Evolutionary conservation across 2,329 filamentous ascomycete genomes (phyloP).

Genomic region (Talaromyces sp.): DNA sequence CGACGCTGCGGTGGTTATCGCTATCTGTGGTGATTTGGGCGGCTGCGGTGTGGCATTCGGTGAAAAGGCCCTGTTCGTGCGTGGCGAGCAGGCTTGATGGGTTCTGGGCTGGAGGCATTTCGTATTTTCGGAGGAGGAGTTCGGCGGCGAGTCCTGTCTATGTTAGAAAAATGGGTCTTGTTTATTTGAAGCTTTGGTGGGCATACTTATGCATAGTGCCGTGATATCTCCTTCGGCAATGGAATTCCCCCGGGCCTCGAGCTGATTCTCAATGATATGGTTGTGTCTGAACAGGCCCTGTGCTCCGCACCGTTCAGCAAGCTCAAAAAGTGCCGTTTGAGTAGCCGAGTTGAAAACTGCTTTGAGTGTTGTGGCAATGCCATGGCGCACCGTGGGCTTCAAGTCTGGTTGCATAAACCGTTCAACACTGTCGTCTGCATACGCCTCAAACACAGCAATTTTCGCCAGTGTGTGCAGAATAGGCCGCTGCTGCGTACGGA

Average conservation of each 20-base stretch:
- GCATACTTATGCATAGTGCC: slow-evolving; percentile 6
- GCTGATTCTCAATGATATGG: slow-evolving; percentile 11
- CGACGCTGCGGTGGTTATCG: slow-evolving; percentile 14
- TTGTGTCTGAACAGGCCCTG: slow-evolving; percentile 14
- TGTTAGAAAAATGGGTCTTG: not conserved
- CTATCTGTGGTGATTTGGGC: slow-evolving; percentile 1
- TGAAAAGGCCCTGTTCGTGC: slow-evolving; percentile 18
- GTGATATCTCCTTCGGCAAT: slow-evolving; percentile 12
- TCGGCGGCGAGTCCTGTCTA: slow-evolving; percentile 22
- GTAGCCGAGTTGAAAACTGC: slow-evolving; percentile 9
- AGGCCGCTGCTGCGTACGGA: slow-evolving; percentile 23
- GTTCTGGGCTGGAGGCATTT: slow-evolving; percentile 14
- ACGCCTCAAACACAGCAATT: slow-evolving; percentile 17
- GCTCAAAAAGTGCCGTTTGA: slow-evolving; percentile 8
- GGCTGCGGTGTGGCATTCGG: slow-evolving; percentile 11
- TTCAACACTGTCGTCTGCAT: slow-evolving; percentile 5
- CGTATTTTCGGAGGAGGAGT: slow-evolving; percentile 21
- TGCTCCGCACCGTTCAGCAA: slow-evolving; percentile 13
- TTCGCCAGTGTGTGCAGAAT: slow-evolving; percentile 21
- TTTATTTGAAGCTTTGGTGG: not conserved
- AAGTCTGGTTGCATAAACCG: not conserved
- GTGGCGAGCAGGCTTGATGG: slow-evolving; percentile 15
- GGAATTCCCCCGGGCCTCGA: slow-evolving; percentile 5
- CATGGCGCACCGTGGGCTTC: slow-evolving; percentile 7
- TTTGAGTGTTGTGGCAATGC: slow-evolving; percentile 11